These are phyloP conservation scores for Terana coerulea DNA, from an alignment of 768 basidiomycete genomes.

Conservation along the genomic window DNA sequence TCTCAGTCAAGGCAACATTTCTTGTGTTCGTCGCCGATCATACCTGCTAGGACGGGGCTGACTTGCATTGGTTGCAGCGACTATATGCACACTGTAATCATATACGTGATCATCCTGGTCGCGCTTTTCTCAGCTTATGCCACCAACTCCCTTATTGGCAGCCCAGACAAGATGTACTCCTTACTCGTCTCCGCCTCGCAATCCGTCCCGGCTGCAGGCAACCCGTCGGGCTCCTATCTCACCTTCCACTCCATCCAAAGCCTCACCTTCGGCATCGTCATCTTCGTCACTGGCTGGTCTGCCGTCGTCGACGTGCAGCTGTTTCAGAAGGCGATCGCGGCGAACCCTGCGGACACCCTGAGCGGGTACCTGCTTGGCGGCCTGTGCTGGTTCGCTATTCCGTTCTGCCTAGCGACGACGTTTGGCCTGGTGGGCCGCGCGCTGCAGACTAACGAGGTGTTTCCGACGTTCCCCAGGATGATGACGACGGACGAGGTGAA, in stretches of 20 bases:
- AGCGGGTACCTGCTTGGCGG: slow-evolving; percentile 33
- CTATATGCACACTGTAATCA: slow-evolving; percentile 12
- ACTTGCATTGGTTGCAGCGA: background rate
- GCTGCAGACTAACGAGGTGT: slow-evolving; percentile 13
- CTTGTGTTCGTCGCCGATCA: background rate
- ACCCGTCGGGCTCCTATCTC: slow-evolving; percentile 43
- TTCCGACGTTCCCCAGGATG: slow-evolving; percentile 10
- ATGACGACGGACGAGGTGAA: slow-evolving; percentile 15
- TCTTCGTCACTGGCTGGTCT: slow-evolving; percentile 13
- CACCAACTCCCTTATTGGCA: slow-evolving; percentile 27
- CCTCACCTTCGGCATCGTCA: slow-evolving; percentile 14
- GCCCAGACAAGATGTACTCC: slow-evolving; percentile 36
- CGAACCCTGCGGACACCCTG: slow-evolving; percentile 26
- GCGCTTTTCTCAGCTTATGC: slow-evolving; percentile 12
- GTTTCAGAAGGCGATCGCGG: slow-evolving; percentile 31
- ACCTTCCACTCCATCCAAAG: slow-evolving; percentile 41
- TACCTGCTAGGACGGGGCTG: background rate
- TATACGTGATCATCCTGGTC: slow-evolving; percentile 12
- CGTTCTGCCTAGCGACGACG: slow-evolving; percentile 34
- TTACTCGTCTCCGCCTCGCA: slow-evolving; percentile 40
- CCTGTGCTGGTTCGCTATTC: slow-evolving; percentile 33
- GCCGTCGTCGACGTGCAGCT: slow-evolving; percentile 11
- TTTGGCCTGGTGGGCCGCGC: slow-evolving; percentile 29
- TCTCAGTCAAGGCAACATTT: background rate
- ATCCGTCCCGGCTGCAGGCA: slow-evolving; percentile 41